Percentiles rank a stretch among this genome's conserved stretches.
phyloP scores from a whole-genome alignment of 345 rosid genomes.

The Anacardium occidentale region DNA sequence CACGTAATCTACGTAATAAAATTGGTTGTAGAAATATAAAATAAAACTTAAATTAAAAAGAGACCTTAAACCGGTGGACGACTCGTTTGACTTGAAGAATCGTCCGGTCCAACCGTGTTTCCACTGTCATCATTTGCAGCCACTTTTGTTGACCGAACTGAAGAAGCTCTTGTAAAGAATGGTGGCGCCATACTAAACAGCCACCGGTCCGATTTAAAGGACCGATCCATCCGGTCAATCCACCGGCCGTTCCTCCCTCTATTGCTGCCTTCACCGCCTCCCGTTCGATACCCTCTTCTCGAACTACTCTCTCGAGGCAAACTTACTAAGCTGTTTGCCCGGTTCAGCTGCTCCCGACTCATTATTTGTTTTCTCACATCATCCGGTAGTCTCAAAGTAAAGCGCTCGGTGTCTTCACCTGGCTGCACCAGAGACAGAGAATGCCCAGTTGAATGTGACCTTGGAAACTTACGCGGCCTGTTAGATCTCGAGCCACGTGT shows the following conservation, averaged over 20 bases:
- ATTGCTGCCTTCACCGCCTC: conserved; percentile 41
- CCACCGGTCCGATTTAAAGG: conserved; percentile 55
- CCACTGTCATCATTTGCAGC: conserved; percentile 39
- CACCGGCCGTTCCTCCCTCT: conserved; percentile 32
- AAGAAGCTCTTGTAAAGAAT: conserved; percentile 49
- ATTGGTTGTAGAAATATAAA: background rate
- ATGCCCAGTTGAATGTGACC: conserved; percentile 95
- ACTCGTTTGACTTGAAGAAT: conserved; percentile 24
- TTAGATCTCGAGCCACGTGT: conserved; percentile 52
- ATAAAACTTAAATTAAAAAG: too few species aligned
- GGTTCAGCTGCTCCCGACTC: conserved; percentile 54
- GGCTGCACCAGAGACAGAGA: conserved; percentile 78
- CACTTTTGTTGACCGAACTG: conserved; percentile 44
- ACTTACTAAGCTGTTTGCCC: conserved; percentile 61
- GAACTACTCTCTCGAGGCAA: conserved; percentile 53
- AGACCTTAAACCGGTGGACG: conserved; percentile 52
- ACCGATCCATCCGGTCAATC: conserved; percentile 32
- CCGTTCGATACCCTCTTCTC: conserved; percentile 39
- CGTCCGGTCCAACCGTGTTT: conserved; percentile 30
- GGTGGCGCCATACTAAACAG: conserved; percentile 41
- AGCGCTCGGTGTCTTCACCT: conserved; percentile 79
- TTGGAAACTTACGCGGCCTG: conserved; percentile 38
- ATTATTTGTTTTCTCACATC: conserved; percentile 72
- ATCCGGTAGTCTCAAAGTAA: conserved; percentile 67
- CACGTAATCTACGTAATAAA: background rate